Evolutionary conservation across 192 early-diverging fungal species (phyloP), one percentile per base, ranked within the genome.

Genomic region (Entophlyctis luteolus): DNA sequence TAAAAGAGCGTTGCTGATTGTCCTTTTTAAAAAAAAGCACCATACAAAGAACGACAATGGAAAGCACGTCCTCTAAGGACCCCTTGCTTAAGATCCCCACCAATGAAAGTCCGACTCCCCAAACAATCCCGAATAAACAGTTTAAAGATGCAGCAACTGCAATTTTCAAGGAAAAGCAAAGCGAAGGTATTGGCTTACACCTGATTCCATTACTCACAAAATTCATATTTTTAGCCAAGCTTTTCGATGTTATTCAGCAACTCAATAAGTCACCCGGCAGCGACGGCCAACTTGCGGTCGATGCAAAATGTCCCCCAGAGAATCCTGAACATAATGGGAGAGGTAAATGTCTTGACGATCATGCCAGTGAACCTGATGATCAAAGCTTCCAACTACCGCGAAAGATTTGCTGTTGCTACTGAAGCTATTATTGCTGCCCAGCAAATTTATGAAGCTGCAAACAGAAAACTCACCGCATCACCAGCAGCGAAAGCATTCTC

Each of bases 361-460:
- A 12, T 8, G n/a, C 39, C 8, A 42, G n/a, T 8, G 8, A 42
- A 12, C 10, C n/a, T n/a, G n/a, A n/a, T 12, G 8, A 12, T 42
- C n/a, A 42, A 42, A 12, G 10, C 10, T 12, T 12, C 39, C n/a
- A 52, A 8, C 23, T 23, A 8, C 10, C 14, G 25, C 6, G 50
- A 23, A 14, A 52, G 25, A 27, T 27, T 52, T 14, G 50, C 23
- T 8, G 50, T 23, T 8, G 50, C 50, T 8, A 52, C 50, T 14
- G 50, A 52, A 52, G 50, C 50, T 27, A 52, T 52, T 52, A 52
- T 52, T 27, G 50, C 50, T 8, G 50, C 50, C n/a, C 50, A 52
- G 22, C 50, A 52, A 27, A 14, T 52, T 8, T 8, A 14, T 14
- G 50, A 52, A 22, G 22, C 23, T 14, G 22, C 6, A 27, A 14